These are phyloP conservation scores for Fusarium irregulare DNA, from an alignment of 2,329 filamentous ascomycete species.

Conservation along the genomic window DNA sequence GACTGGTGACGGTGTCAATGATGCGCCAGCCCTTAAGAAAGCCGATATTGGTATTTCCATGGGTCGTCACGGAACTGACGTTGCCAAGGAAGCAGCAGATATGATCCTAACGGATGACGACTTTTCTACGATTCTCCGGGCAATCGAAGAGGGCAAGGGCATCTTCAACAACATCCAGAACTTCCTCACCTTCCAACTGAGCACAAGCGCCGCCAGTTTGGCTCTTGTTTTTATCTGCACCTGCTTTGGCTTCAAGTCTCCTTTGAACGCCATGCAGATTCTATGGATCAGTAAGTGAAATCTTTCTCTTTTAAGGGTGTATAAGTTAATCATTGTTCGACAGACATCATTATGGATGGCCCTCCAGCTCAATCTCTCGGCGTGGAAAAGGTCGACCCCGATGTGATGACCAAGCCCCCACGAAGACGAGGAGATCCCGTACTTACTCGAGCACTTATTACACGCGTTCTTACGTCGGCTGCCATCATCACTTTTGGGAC, in stretches of 20 bases:
- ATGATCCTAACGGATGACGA: constrained; percentile 93
- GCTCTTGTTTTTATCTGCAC: constrained; percentile 93
- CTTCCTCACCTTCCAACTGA: constrained; percentile 97
- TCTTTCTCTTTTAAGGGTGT: neutral
- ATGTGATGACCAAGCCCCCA: constrained; percentile 92
- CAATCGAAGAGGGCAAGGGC: constrained; percentile 98
- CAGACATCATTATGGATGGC: constrained; percentile 99
- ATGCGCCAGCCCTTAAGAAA: constrained; percentile 95
- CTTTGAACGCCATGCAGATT: constrained; percentile 99
- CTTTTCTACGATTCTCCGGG: constrained; percentile 90
- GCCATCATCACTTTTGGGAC: constrained; percentile 93
- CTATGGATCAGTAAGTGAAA: constrained; percentile 92
- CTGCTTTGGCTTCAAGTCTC: constrained; percentile 91
- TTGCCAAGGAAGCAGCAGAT: constrained; percentile 95
- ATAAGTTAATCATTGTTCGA: constrained; percentile 25
- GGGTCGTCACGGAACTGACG: constrained; percentile 94
- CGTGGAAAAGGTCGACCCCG: constrained; percentile 92
- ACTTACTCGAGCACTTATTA: constrained; percentile 84
- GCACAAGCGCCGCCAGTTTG: constrained; percentile 93
- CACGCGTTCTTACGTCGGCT: constrained; percentile 87
- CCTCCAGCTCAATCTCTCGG: constrained; percentile 96
- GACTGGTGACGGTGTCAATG: constrained; percentile 98
- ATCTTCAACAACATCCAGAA: constrained; percentile 99
- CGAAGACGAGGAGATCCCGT: constrained; percentile 87
- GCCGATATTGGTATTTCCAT: constrained; percentile 98